Base-by-base conservation (phyloP, 306 rosid genomes). In the Trichosanthes cucumerina region DNA sequence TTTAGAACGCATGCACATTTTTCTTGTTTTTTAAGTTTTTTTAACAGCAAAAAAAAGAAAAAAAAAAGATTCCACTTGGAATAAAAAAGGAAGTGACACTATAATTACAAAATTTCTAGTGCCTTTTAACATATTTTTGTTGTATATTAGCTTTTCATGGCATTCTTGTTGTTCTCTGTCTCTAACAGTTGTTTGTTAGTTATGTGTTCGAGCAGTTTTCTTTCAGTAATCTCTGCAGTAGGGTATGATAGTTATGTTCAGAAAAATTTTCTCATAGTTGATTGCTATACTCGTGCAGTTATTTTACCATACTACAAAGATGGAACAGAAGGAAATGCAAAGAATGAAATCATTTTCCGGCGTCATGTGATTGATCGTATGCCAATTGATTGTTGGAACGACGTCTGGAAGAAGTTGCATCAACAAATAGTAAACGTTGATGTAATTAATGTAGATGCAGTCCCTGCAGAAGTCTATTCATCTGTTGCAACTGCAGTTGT, bases 351-450 rank as follows among this genome's bases (percentile, higher is more conserved):
- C 81, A 79, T 89, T 79, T 94, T 85, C 53, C 94, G 98, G 82
- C 96, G 96, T 77, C 98, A 92, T 71, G 84, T 68, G 38, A 91
- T 92, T 77, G 94, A 95, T 79, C 90, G 86, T 50, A 92, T 95
- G 98, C 97, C 97, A 76, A 85, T 95, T 86, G 97, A 91, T 84
- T 81, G 93, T 81, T 95, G 98, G 98, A 95, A 95, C 82, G 98
- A 91, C 80, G 93, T 92, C 73, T 95, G 98, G 98, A 82, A 85
- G 83, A 95, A 89, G 90, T 85, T 95, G 83, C 98, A 95, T 84
- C 98, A 91, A 79, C 97, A 92, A 83, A 84, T 91, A 84, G 96
- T 92, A 66, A 90, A 94, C 57, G 97, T 92, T 79, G 96, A 95
- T 81, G 96, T 95, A 79, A 81, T 87, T 81, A 89, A 92, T 81